Evolutionary conservation across 2,329 filamentous ascomycete species (phyloP), one percentile per base, ranked within the genome.

Genomic region (Cytospora paraplurivora): DNA sequence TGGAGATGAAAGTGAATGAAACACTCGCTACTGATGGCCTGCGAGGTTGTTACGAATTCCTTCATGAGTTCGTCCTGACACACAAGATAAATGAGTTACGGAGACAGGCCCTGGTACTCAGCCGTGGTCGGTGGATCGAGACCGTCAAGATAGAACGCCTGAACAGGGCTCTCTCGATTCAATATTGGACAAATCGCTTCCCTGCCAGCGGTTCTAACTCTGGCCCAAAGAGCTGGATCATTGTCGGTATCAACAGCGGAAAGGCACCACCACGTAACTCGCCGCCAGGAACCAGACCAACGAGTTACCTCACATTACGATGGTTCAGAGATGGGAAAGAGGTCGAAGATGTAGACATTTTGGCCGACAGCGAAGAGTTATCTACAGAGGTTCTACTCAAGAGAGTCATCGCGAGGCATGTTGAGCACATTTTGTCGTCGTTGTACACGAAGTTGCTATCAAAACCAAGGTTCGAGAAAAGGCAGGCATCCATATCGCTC

Each of bases 321-420:
- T 99, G 95, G 94, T 93, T 96, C 74, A 87, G 91, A 63, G 88
- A 94, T 71, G 88, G 88, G 67, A 88, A 89, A 69, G 90, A 94
- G 72, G 85, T 93, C 49, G 83, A 85, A 66, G 85, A 89, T 62
- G 77, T 80, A n/a, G 77, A 85, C n/a, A 81, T 97, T 34, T 73
- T 82, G 1, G 81, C 97, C 38, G 84, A 96, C 71, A 78, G 83
- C 53, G 78, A 84, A 50, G 78, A 83, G 13, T 81, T 98, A 27
- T 95, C 90, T 3, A 83, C 91, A 56, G 92, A 97, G 72, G 73
- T 78, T 6, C 83, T 97, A 3, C 76, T 99, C 51, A 88, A 88
- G 69, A 82, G 83, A 38, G 86, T 93, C 19, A 88, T 96, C 69
- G 89, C 89, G 38, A 83, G 84, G 66, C 94, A 98, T 73, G 85